Base-by-base conservation (phyloP, 2,329 filamentous ascomycete species). In the Teratosphaeria zuluensis region DNA sequence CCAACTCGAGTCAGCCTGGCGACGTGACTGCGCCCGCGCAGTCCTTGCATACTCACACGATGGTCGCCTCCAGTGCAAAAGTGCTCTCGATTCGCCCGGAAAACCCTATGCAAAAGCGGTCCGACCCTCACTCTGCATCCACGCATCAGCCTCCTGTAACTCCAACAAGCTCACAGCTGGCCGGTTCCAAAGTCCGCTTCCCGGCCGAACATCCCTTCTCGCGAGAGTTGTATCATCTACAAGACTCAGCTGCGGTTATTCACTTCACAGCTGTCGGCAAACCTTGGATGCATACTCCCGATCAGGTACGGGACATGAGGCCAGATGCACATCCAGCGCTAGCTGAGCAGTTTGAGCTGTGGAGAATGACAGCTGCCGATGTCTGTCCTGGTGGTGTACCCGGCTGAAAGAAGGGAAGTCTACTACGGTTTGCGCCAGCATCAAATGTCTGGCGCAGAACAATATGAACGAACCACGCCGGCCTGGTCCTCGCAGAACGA, bases 221-320 rank as follows among this genome's bases (percentile, higher is more conserved):
- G 33, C 51, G 56, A 14, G 63, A 66, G 55, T 58, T 70, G 7
- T 60, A 61, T 52, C 57, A 55, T 3, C 58, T 68, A 6, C 62
- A 65, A 38, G 57, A 62, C n/a, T 53, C 61, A 9, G 63, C 65
- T 2, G 60, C 63, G 0, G 65, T 70, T 3, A 59, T 70, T 30
- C 67, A 70, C 56, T 70, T 69, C 61, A 63, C 65, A 2, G 68
- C 67, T 0, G 53, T 65, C 1, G 66, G 66, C 21, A 70, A 70
- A 58, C 68, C 67, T 7, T 70, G 68, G 67, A 61, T 35, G 16
- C 59, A 62, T 30, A 51, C 60, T 2, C 48, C 57, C 14, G 56
- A 61, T 3, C 35, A 11, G 1, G 51, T 67, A 28, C 51, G 53
- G 12, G 21, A 16, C 7, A 48, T 32, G 35, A 56, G 59, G 55